Evolutionary conservation across 1,284 basidiomycete species (phyloP), one percentile per base, ranked within the genome.

Genomic region (Boletus semigastroideus): DNA sequence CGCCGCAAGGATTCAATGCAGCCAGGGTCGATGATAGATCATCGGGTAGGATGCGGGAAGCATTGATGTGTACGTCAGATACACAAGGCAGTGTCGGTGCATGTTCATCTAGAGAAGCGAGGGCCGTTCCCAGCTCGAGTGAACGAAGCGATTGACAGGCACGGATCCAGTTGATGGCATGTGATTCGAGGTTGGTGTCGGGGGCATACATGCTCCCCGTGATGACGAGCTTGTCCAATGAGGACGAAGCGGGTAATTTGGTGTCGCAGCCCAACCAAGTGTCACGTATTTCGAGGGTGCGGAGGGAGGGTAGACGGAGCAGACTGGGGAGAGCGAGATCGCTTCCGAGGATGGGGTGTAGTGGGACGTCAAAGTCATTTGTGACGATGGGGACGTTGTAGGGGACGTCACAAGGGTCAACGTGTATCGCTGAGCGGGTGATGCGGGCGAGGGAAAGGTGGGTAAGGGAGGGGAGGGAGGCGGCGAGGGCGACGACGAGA

Each of bases 401-500:
- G 0, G 64, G 69, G 38, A 63, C 64, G 22, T 65, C 57, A 59
- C 74, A 79, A 0, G 79, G 80, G 59, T 76, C 78, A 19, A 72
- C 72, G 62, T 86, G 82, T 25, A 83, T 54, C 34, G 73, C 71
- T 5, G 86, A 86, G 52, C 87, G 84, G 17, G 83, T 79, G 61
- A 89, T 78, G 61, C 79, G 79, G 39, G 83, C 78, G 20, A 89
- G 72, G 13, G 78, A 74, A 48, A 89, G 76, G 48, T 78, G 73
- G 54, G 77, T 65, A 28, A 89, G 77, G 55, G 72, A 68, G 11
- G 80, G 80, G 3, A 83, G 66, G 3, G 82, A 79, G 7, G 80
- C 79, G 0, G 86, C 86, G 52, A 89, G 81, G 13, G 80, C 78
- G n/a, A 87, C 84, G 49, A 79, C 82, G 5, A 87, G 72, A 38